Conservation (phyloP, 2,329 filamentous ascomycete species). For the Verticillium nubilum region DNA sequence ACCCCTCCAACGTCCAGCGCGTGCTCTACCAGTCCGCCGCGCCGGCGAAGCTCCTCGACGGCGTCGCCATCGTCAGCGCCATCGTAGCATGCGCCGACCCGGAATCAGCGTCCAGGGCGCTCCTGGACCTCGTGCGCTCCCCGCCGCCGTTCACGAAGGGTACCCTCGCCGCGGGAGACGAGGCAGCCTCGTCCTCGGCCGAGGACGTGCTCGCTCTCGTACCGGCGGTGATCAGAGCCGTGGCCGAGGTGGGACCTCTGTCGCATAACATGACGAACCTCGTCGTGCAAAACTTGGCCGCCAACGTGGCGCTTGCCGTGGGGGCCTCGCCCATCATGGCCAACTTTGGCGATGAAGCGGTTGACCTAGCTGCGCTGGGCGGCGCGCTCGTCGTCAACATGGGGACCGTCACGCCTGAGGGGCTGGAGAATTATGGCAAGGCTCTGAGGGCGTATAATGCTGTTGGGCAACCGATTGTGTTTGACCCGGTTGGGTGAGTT, state of each 20-base stretch:
- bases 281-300: constrained; percentile 91
- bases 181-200: background rate
- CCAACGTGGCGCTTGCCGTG: constrained; percentile 79
- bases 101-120: constrained; percentile 51
- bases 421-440: constrained; percentile 63
- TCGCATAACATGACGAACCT: constrained; percentile 97
- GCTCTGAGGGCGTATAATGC: constrained; percentile 79
- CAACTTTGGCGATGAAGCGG: constrained; percentile 75
- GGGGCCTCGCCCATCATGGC: constrained; percentile 94
- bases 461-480: constrained; percentile 67
- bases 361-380: constrained; percentile 70
- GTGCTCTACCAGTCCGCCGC: constrained; percentile 65
- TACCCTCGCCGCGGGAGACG: background rate
- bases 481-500: constrained; percentile 78
- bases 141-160: constrained; percentile 22
- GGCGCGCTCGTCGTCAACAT: constrained; percentile 88
- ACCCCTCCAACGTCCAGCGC: constrained; percentile 66
- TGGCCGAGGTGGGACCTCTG: constrained; percentile 63
- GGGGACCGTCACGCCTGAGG: constrained; percentile 80
- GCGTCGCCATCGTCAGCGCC: constrained; percentile 84
- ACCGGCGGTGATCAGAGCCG: constrained; percentile 47
- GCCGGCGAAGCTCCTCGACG: constrained; percentile 59
- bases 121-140: constrained; percentile 50
- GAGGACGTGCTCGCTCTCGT: constrained; percentile 20
- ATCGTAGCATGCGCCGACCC: constrained; percentile 72